Percentiles rank a stretch among this genome's conserved stretches.
Conservation (phyloP, 495 filamentous ascomycete genomes). For the Astrocystis sublimbata region DNA sequence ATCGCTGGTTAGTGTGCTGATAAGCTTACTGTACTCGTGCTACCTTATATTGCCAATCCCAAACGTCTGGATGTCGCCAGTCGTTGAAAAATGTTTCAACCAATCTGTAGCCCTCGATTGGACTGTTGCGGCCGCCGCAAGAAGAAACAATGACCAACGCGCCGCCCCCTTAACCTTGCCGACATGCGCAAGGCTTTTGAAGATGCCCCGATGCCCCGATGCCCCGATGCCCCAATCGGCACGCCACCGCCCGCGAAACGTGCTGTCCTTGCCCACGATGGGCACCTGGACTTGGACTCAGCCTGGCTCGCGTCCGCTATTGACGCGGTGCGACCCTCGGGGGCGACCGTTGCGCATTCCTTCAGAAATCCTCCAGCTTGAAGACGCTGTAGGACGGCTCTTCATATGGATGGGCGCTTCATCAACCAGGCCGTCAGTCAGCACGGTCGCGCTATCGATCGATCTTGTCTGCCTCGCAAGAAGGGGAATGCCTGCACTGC, state of each 20-base stretch:
- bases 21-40: slow-evolving; percentile 18
- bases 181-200: too few relatives aligned
- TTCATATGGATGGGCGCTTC: slow-evolving; percentile 76
- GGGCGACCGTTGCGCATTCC: background rate
- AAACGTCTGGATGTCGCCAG: background rate
- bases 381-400: slow-evolving; percentile 73
- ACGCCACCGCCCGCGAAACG: slow-evolving; percentile 4
- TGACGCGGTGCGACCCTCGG: slow-evolving; percentile 2
- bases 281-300: background rate
- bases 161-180: too few relatives aligned
- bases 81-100: background rate
- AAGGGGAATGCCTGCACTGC: background rate
- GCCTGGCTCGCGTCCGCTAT: background rate
- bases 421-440: slow-evolving; percentile 17
- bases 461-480: background rate
- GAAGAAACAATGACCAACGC: slow-evolving; percentile 1
- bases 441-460: background rate
- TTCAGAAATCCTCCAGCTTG: slow-evolving; percentile 69
- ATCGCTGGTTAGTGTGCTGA: background rate
- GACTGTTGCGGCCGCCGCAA: background rate
- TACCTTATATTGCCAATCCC: too few relatives aligned
- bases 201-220: too few relatives aligned
- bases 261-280: background rate
- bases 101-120: slow-evolving; percentile 1
- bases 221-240: slow-evolving; percentile 6